These are phyloP conservation scores for Penicillium sp. DNA, from an alignment of 2,329 filamentous ascomycete species.

Conservation along the genomic window DNA sequence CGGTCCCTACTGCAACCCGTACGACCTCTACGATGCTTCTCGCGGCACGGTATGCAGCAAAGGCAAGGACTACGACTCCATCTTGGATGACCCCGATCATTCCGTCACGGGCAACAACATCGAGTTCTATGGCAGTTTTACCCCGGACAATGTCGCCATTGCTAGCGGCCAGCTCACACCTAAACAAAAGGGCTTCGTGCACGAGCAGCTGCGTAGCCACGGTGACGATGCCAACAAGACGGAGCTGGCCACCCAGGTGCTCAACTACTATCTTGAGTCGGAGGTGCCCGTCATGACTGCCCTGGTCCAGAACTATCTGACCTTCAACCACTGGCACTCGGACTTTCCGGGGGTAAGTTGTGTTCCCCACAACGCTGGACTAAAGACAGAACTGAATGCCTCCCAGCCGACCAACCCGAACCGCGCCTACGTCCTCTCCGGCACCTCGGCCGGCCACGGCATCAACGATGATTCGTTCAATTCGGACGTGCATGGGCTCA, in stretches of 20 bases:
- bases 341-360: conserved; percentile 43
- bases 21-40: conserved; percentile 34
- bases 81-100: conserved; percentile 45
- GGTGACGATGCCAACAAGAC: conserved; percentile 30
- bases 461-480: conserved; percentile 32
- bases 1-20: conserved; percentile 45
- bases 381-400: conserved; percentile 3
- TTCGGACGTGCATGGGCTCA: conserved; percentile 21
- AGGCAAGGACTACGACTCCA: conserved; percentile 42
- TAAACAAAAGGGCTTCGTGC: conserved; percentile 41
- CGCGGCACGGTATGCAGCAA: conserved; percentile 32
- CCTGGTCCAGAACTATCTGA: conserved; percentile 43
- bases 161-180: conserved; percentile 31
- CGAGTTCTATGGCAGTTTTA: conserved; percentile 45
- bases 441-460: conserved; percentile 35
- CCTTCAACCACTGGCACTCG: conserved; percentile 49
- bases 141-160: conserved; percentile 40
- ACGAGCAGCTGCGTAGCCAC: conserved; percentile 42
- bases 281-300: conserved; percentile 44
- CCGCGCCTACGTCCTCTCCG: conserved; percentile 33
- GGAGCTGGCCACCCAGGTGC: conserved; percentile 39
- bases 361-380: not conserved
- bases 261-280: conserved; percentile 47
- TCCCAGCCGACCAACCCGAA: conserved; percentile 46
- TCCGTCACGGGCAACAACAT: conserved; percentile 44